Evolutionary conservation across 1,139 yeast genomes (phyloP).

Genomic region (Schizosaccharomyces versatilis): DNA sequence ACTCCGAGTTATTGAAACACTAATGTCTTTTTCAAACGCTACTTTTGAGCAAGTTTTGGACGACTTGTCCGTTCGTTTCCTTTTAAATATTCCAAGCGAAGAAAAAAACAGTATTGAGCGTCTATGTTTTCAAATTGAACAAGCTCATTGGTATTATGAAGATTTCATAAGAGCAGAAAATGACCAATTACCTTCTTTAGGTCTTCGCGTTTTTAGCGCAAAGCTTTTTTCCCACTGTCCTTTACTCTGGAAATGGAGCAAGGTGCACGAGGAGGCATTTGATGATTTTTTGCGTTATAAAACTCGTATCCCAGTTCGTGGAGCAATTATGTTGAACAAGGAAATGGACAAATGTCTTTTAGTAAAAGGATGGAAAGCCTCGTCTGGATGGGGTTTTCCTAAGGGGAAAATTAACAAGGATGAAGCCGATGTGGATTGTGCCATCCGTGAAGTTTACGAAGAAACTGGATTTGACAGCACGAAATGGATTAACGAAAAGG

Average conservation of each 20-base stretch:
- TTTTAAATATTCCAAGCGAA: slow-evolving; percentile 77
- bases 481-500: slow-evolving; percentile 42
- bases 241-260: slow-evolving; percentile 66
- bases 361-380: slow-evolving; percentile 72
- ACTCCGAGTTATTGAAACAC: background rate
- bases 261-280: slow-evolving; percentile 44
- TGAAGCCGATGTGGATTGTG: slow-evolving; percentile 78
- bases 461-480: slow-evolving; percentile 85
- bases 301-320: slow-evolving; percentile 82
- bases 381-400: slow-evolving; percentile 78
- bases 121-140: slow-evolving; percentile 84
- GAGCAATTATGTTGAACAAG: slow-evolving; percentile 68
- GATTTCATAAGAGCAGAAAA: slow-evolving; percentile 61
- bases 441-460: slow-evolving; percentile 74
- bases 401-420: slow-evolving; percentile 89
- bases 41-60: slow-evolving; percentile 48
- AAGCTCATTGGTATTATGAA: slow-evolving; percentile 93
- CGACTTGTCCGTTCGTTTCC: slow-evolving; percentile 30
- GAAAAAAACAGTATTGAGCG: slow-evolving; percentile 72
- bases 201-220: slow-evolving; percentile 59
- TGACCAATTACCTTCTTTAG: slow-evolving; percentile 56
- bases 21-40: background rate
- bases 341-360: slow-evolving; percentile 34
- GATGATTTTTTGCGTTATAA: slow-evolving; percentile 66
- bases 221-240: slow-evolving; percentile 61